A percentile compares a stretch with the other conserved stretches of the same genome.
Evolutionary conservation across 768 basidiomycete genomes (phyloP).

Genomic region (Kwoniella shandongensis): DNA sequence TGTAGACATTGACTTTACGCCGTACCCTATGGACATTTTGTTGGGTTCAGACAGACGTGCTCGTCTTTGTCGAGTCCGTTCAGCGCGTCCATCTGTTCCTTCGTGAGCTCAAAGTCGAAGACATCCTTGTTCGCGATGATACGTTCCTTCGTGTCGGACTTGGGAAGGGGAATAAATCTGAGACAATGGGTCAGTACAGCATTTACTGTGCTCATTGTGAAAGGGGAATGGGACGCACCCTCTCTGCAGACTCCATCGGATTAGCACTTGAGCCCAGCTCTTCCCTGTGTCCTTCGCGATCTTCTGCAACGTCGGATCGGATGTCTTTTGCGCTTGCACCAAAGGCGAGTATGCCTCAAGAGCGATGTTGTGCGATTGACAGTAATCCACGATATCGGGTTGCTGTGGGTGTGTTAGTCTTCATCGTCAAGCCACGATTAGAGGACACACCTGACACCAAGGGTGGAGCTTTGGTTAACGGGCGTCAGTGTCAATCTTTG

Average conservation of each 20-base stretch:
- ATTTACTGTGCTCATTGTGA: neutral
- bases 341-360: conserved; percentile 50
- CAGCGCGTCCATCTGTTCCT: conserved; percentile 66
- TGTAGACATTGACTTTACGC: neutral
- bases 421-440: neutral
- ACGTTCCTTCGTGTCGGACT: conserved; percentile 61
- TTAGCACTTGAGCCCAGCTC: conserved; percentile 55
- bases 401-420: conserved; percentile 32
- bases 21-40: conserved; percentile 24
- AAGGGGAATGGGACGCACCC: conserved; percentile 55
- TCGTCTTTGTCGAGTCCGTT: conserved; percentile 67
- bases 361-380: conserved; percentile 39
- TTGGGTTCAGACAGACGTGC: conserved; percentile 46
- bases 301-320: conserved; percentile 37
- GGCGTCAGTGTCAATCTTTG: neutral
- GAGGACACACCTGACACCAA: conserved; percentile 38
- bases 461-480: conserved; percentile 33
- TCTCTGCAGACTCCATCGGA: conserved; percentile 58
- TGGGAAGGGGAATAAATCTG: conserved; percentile 83
- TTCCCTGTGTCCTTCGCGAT: conserved; percentile 51
- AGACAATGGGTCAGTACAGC: neutral
- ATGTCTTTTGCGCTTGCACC: conserved; percentile 41
- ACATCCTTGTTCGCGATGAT: conserved; percentile 63
- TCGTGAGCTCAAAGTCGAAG: conserved; percentile 70
- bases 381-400: conserved; percentile 42